Conservation (phyloP, 306 rosid species). For the Parietaria judaica region DNA sequence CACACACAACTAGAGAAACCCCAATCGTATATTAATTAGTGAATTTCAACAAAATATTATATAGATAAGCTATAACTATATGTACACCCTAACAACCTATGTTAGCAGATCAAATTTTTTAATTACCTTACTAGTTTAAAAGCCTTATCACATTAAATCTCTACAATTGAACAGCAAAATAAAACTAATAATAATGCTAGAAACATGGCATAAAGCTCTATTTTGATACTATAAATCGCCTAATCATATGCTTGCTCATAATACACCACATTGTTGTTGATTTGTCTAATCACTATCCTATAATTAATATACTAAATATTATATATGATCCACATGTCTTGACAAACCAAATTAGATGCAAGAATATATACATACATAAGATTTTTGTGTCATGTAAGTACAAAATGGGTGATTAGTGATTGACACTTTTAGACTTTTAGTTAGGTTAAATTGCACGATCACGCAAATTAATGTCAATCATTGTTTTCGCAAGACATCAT, state of each 20-base stretch:
- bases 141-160: neutral
- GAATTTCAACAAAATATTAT: neutral
- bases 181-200: neutral
- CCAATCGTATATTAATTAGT: neutral
- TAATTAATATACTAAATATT: too few species aligned
- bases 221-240: neutral
- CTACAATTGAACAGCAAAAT: neutral
- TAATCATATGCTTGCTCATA: neutral
- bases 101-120: conserved; percentile 3
- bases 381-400: neutral
- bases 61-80: too few species aligned
- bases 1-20: neutral
- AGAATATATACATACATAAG: neutral
- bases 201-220: neutral
- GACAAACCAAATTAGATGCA: too few species aligned
- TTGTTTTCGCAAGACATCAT: neutral
- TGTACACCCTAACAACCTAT: neutral
- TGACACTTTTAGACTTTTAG: neutral
- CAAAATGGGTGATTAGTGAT: neutral
- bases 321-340: too few species aligned
- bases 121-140: conserved; percentile 1
- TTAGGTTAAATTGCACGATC: conserved; percentile 3
- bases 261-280: neutral
- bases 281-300: neutral
- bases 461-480: neutral